phyloP scores from a whole-genome alignment of 192 early-diverging fungal species.

The Podila horticola region DNA sequence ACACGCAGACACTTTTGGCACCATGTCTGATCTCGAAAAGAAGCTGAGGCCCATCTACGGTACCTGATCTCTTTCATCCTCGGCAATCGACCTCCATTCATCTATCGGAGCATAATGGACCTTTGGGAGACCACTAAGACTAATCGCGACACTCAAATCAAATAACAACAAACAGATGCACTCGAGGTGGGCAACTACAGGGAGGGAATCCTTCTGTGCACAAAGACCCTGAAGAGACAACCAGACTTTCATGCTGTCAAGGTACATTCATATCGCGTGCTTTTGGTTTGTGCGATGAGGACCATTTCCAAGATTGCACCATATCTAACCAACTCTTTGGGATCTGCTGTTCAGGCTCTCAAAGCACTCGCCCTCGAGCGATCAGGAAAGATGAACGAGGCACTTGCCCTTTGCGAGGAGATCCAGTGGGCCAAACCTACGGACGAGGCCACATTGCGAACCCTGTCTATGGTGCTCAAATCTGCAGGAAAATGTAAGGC shows the following conservation, averaged over 20 bases:
- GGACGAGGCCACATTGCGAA: conserved; percentile 71
- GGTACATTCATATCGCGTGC: conserved; percentile 48
- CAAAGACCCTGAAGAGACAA: conserved; percentile 79
- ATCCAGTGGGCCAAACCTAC: conserved; percentile 69
- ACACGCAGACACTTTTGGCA: background rate
- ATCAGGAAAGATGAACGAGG: conserved; percentile 71
- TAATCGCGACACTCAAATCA: no score
- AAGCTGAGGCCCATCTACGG: conserved; percentile 71
- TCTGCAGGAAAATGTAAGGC: conserved; percentile 63
- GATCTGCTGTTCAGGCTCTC: conserved; percentile 61
- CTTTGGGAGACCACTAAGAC: background rate
- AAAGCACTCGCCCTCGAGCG: conserved; percentile 79
- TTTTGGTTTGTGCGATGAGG: background rate
- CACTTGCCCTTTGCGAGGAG: conserved; percentile 66
- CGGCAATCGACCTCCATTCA: background rate
- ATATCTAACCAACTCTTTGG: conserved; percentile 4
- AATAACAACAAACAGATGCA: conserved; percentile 55
- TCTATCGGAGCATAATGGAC: background rate
- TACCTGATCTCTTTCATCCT: conserved; percentile 29
- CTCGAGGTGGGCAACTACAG: conserved; percentile 75
- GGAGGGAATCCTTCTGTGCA: conserved; percentile 65
- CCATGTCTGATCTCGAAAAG: conserved; percentile 55
- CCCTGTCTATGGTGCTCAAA: conserved; percentile 66
- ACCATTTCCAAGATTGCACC: background rate
- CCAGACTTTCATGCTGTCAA: conserved; percentile 71